A percentile compares a stretch with the other conserved stretches of the same genome.
These are phyloP conservation scores for Elsinoe arachidis DNA, from an alignment of 2,329 filamentous ascomycete species.

Conservation along the genomic window DNA sequence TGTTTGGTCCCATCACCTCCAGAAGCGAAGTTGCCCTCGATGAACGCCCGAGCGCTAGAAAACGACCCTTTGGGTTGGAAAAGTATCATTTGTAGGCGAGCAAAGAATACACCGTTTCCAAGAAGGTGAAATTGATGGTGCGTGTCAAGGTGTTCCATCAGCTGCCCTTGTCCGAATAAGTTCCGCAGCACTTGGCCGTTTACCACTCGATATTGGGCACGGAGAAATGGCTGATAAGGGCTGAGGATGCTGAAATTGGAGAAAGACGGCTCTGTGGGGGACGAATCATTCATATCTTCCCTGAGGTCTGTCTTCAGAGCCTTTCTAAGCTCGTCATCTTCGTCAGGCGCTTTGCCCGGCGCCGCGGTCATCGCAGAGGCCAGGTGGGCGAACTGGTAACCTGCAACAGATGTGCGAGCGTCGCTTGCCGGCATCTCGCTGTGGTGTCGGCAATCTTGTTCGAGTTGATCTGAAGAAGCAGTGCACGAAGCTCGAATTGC, in stretches of 20 bases:
- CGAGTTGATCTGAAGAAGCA: no score
- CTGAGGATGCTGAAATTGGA: background rate
- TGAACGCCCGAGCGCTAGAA: slow-evolving; percentile 63
- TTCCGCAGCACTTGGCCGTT: slow-evolving; percentile 68
- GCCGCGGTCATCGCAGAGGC: no score
- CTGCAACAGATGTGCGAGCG: no score
- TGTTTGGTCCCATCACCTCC: slow-evolving; percentile 59
- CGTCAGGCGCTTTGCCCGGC: no score
- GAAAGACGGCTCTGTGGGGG: no score
- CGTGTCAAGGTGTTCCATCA: slow-evolving; percentile 63
- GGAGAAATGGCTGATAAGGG: slow-evolving; percentile 31
- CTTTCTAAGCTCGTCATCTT: background rate
- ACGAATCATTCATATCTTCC: background rate
- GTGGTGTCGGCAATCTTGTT: no score
- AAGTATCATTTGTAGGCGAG: slow-evolving; percentile 68
- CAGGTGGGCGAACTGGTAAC: no score
- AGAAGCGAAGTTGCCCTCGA: slow-evolving; percentile 55
- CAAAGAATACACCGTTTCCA: slow-evolving; percentile 75
- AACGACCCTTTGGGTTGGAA: slow-evolving; percentile 53
- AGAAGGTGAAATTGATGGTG: slow-evolving; percentile 77
- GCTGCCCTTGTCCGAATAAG: slow-evolving; percentile 64
- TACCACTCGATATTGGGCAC: slow-evolving; percentile 65
- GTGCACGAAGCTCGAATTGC: slow-evolving; percentile 3
- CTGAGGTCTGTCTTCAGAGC: background rate
- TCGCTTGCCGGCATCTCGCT: no score